Conservation (phyloP, 371 early-diverging fungal species). For the Mortierella polycephala region DNA sequence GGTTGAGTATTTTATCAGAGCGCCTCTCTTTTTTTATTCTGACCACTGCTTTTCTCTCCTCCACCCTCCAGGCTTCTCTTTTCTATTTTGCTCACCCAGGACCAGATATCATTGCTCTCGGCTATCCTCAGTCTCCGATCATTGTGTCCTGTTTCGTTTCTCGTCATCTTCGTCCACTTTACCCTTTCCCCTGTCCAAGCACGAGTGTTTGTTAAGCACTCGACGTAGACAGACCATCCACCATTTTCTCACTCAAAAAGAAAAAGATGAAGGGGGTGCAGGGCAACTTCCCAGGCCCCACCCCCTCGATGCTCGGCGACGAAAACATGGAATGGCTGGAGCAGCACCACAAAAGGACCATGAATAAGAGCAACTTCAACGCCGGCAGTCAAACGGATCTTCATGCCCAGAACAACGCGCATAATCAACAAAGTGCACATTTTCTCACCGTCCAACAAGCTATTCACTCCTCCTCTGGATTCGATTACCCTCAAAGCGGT, state of each 20-base stretch:
- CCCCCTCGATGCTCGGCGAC: conserved; percentile 10
- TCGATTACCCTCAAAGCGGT: conserved; percentile 41
- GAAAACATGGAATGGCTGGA: conserved; percentile 20
- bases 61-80: not conserved
- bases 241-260: conserved; percentile 37
- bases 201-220: conserved; percentile 7
- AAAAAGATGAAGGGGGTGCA: conserved; percentile 37
- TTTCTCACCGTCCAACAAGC: conserved; percentile 27
- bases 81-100: conserved; percentile 2
- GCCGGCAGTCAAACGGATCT: not conserved
- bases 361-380: conserved; percentile 9
- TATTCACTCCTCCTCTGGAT: conserved; percentile 10
- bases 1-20: too few relatives aligned
- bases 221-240: not conserved
- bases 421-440: conserved; percentile 1
- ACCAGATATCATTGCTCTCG: not conserved
- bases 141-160: not conserved
- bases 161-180: not conserved
- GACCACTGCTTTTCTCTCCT: not conserved
- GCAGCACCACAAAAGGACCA: conserved; percentile 39
- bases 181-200: not conserved
- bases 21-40: too few relatives aligned
- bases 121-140: not conserved
- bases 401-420: not conserved
- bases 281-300: conserved; percentile 1